Conservation (phyloP, 2,329 filamentous ascomycete genomes). For the Pseudopithomyces maydicus region DNA sequence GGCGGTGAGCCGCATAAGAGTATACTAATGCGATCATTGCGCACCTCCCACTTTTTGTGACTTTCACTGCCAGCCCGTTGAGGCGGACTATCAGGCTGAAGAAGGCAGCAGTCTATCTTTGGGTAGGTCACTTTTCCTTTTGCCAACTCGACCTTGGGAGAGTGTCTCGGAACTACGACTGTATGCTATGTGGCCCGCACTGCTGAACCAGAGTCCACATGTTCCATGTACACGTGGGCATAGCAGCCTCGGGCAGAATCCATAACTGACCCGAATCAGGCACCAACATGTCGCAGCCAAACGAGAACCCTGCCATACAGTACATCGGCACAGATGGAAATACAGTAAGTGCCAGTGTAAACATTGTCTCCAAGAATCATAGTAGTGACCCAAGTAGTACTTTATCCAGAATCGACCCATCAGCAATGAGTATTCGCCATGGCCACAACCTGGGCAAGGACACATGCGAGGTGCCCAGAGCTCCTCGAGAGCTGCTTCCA, state of each 20-base stretch:
- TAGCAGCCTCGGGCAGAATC: conserved; percentile 7
- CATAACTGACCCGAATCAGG: conserved; percentile 29
- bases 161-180: conserved; percentile 5
- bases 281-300: conserved; percentile 33
- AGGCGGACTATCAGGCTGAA: conserved; percentile 33
- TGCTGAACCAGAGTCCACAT: not conserved
- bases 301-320: conserved; percentile 21
- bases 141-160: not conserved
- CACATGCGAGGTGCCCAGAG: conserved; percentile 23
- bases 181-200: not conserved
- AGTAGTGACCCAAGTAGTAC: conserved; percentile 19
- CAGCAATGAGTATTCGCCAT: conserved; percentile 22
- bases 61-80: conserved; percentile 14
- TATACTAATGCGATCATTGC: conserved; percentile 42
- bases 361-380: not conserved
- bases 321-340: conserved; percentile 12
- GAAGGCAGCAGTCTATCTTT: conserved; percentile 34
- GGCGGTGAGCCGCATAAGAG: conserved; percentile 34
- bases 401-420: conserved; percentile 18
- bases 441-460: conserved; percentile 18
- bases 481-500: conserved; percentile 21
- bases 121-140: conserved; percentile 18
- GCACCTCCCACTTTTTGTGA: conserved; percentile 28
- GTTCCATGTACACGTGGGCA: not conserved
- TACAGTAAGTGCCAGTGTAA: conserved; percentile 18